These are phyloP conservation scores for Comarum palustre DNA, from an alignment of 306 rosid species.

Conservation along the genomic window DNA sequence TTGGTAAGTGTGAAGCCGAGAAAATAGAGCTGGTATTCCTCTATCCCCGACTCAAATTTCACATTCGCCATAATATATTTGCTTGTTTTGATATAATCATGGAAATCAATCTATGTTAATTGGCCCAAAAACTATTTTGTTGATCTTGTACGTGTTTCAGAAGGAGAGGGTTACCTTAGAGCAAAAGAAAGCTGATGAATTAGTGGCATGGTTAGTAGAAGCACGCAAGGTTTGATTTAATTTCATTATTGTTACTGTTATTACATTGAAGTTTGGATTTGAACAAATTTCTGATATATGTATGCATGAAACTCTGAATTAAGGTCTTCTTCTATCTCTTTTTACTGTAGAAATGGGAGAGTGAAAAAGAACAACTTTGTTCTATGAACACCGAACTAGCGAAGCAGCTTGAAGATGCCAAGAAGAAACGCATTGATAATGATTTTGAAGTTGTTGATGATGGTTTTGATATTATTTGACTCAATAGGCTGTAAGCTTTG, in stretches of 20 bases:
- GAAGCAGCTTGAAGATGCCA: background rate
- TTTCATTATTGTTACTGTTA: background rate
- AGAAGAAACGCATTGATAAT: background rate
- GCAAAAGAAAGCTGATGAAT: background rate
- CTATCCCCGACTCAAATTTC: background rate
- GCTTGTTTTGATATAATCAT: too few species aligned
- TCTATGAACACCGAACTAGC: background rate
- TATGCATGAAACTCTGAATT: background rate
- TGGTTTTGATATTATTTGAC: background rate
- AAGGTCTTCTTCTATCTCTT: background rate
- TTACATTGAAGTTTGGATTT: background rate
- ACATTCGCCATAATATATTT: too few species aligned
- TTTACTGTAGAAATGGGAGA: background rate
- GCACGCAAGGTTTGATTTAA: background rate
- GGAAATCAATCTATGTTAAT: too few species aligned
- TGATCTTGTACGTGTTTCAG: background rate
- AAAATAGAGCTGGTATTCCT: background rate
- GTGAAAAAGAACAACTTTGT: background rate
- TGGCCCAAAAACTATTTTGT: background rate
- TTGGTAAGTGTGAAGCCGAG: background rate
- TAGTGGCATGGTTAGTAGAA: constrained; percentile 1
- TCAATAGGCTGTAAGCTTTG: background rate
- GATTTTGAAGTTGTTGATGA: background rate
- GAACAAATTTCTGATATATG: background rate
- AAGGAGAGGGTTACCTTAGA: background rate